Percentiles rank a stretch among this genome's conserved stretches.
phyloP scores from a whole-genome alignment of 306 rosid species.

The Trichosanthes cucumerina region DNA sequence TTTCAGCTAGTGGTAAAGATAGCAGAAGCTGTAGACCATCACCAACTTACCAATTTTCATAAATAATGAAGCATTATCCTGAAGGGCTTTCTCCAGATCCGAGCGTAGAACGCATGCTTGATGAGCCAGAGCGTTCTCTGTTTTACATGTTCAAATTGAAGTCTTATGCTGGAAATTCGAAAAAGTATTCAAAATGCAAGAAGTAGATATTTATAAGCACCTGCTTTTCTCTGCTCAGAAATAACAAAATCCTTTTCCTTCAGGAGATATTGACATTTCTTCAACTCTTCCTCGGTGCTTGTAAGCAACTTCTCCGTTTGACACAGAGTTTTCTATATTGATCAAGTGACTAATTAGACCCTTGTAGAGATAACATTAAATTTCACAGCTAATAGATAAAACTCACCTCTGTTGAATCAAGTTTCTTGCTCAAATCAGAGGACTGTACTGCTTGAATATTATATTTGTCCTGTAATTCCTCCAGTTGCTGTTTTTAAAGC shows the following conservation, averaged over 20 bases:
- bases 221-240: constrained; percentile 85
- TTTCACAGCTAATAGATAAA: neutral
- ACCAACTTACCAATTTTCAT: constrained; percentile 57
- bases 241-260: constrained; percentile 70
- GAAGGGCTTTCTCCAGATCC: constrained; percentile 74
- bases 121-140: constrained; percentile 83
- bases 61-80: constrained; percentile 62
- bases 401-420: constrained; percentile 76
- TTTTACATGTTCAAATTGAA: constrained; percentile 17
- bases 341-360: constrained; percentile 8
- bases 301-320: constrained; percentile 57
- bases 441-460: constrained; percentile 56
- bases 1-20: neutral
- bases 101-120: constrained; percentile 69
- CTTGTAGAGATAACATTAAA: neutral
- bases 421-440: constrained; percentile 58
- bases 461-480: constrained; percentile 59
- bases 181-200: neutral
- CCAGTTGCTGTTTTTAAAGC: constrained; percentile 45
- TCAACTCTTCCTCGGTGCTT: constrained; percentile 58
- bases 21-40: neutral
- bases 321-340: constrained; percentile 50
- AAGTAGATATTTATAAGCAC: constrained; percentile 21
- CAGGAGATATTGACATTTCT: constrained; percentile 50
- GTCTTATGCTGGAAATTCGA: neutral